Evolutionary conservation across 2,329 filamentous ascomycete species (phyloP), one percentile per base, ranked within the genome.

Genomic region (Allantophomopsis cytisporea): DNA sequence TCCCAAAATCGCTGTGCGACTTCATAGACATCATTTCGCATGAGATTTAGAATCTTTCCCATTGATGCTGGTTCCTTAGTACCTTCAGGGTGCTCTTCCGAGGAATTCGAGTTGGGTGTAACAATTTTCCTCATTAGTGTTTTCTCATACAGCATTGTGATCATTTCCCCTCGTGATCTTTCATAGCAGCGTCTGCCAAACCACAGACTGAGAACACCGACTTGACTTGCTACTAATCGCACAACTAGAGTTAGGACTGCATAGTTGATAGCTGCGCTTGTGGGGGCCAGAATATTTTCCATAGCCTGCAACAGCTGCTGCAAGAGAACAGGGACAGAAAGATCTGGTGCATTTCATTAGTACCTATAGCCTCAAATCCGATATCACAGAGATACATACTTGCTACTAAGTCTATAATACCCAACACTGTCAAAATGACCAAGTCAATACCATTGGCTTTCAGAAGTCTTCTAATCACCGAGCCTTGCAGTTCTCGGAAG

Each of bases 1-100:
- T 94, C 87, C 87, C 87, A 94, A 50, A 94, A 91, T 34, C 83
- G 65, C 51, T 89, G 84, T 2, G 84, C 73, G 31, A 89, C 75
- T 54, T 88, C 82, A 52, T 89, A 91, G 0, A 82, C 83, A 54
- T 91, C 84, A 42, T 72, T 77, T 37, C 85, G 78, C 66, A 94
- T 83, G 2, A 94, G 60, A 50, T 94, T 94, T 44, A 94, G 71
- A 38, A 94, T 91, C 54, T 94, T 94, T 7, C 87, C 87, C 60
- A 88, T 89, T 0, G 83, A 86, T 0, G 87, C 85, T 2, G 81
- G 73, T 40, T 71, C 63, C 41, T 70, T 68, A 20, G 2, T 21
- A 13, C 16, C 16, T 10, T 34, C 14, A 8, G 32, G 32, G 2
- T 15, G 4, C 14, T 15, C 14, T 34, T 34, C 32, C 7, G 14